Base-by-base conservation (phyloP, 768 basidiomycete species). In the Guyanaporus albipodus region DNA sequence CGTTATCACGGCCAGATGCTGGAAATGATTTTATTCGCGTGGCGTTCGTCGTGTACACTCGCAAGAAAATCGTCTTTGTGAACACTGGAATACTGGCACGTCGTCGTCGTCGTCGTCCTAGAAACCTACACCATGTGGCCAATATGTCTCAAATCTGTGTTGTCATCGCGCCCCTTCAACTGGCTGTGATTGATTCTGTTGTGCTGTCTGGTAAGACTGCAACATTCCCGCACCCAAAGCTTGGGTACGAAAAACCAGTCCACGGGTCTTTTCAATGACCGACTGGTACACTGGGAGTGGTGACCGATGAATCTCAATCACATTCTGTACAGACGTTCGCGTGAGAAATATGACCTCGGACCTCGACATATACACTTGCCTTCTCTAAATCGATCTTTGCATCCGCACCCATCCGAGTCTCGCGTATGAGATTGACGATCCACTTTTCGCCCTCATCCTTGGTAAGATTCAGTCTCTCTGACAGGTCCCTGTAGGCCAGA, bases 351-450 rank as follows among this genome's bases (percentile, higher is more conserved):
- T 4, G n/a, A n/a, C 5, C 10, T 14, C n/a, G 2, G 9, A 19
- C 23, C 24, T 28, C 2, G 29, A 35, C 14, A 8, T 14, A 32
- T 36, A 23, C 5, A 24, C 48, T 32, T 50, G 89, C 92, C 76
- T 95, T 92, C 68, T 94, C 92, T 22, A 98, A 76, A 67, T 98
- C 95, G 50, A 98, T 97, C 73, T 95, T 96, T 42, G 95, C 95
- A 57, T 98, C 95, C 1, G 90, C 86, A 12, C 91, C 91, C 87
- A 95, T 91, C 37, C 92, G 80, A 6, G 94, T 95, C 69, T 98
- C 96, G 27, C 96, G 83, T 59, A 98, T 96, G 51, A 98, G 86
- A 73, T 98, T 97, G 59, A 98, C 96, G 52, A 98, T 95, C 95
- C 95, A 99, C 60, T 95, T 95, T 65, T 99, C 96, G 41, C 95